Evolutionary conservation across 306 rosid species (phyloP).

Genomic region (Oxytropis ochrocephala): DNA sequence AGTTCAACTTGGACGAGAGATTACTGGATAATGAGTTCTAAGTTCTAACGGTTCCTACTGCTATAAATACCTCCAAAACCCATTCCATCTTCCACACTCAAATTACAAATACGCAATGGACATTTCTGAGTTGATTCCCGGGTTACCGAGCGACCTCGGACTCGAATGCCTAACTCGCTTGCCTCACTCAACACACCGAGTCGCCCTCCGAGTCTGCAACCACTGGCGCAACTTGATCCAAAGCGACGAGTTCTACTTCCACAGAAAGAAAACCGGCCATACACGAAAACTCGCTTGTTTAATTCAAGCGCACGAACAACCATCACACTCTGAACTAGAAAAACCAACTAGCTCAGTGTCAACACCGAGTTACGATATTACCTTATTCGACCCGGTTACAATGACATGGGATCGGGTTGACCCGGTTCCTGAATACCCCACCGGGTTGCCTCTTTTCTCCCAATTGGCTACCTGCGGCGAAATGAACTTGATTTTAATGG

Average conservation of each 20-base stretch:
- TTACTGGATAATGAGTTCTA: too few relatives aligned
- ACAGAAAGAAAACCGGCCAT: constrained; percentile 30
- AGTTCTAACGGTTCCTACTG: too few relatives aligned
- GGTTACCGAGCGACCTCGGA: constrained; percentile 32
- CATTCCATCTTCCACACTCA: too few relatives aligned
- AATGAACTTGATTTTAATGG: constrained; percentile 37
- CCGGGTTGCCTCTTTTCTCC: constrained; percentile 37
- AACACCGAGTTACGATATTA: constrained; percentile 14
- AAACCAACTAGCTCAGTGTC: background rate
- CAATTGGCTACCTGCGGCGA: constrained; percentile 28
- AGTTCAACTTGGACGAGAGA: too few relatives aligned
- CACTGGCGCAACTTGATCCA: constrained; percentile 33
- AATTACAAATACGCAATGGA: too few relatives aligned
- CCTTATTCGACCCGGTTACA: constrained; percentile 26
- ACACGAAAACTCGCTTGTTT: constrained; percentile 26
- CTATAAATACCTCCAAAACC: too few relatives aligned
- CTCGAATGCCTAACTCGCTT: constrained; percentile 40
- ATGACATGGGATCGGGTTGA: constrained; percentile 26
- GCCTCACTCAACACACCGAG: constrained; percentile 24
- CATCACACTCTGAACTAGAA: background rate
- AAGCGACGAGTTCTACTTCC: constrained; percentile 19
- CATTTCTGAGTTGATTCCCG: constrained; percentile 25
- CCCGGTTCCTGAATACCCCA: constrained; percentile 20
- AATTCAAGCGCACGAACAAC: constrained; percentile 27
- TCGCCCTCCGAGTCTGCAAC: constrained; percentile 29